Evolutionary conservation across 228 moss, liverwort and hornwort species (phyloP), one percentile per base, ranked within the genome.

Genomic region (Sphagnum magellanicum): DNA sequence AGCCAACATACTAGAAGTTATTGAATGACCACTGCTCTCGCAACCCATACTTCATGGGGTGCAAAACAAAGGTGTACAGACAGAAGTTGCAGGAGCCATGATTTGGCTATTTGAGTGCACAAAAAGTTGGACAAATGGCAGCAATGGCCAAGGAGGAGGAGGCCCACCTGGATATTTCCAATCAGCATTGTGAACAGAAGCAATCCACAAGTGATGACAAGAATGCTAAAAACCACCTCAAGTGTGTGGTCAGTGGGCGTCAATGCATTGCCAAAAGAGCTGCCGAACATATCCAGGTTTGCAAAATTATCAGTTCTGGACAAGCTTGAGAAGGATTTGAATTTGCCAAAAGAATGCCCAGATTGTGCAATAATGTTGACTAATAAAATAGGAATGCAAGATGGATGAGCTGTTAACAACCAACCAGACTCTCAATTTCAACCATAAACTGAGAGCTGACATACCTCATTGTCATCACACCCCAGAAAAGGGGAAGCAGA

Each of bases 261-360:
- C 8, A 84, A 59, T 52, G 79, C 79, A 64, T 84, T 84, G 6
- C 80, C 84, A 59, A 84, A 84, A 52, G 84, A 79, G 75, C 84
- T 84, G 84, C 8, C 16, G 8, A 8, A 16, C 63, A 63, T 55
- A 8, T 55, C 12, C 12, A 12, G 55, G 8, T 12, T 55, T 12
- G 8, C 55, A 55, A 55, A 12, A 55, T 8, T 55, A 8, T 55
- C 8, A 55, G 12, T 55, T 8, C 55, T 55, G 12, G 12, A 55
- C 32, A 32, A 32, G 8, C 14, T 60, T 4, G 51, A 65, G 13
- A 65, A 9, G 49, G 49, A 64, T 64, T 11, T 32, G 10, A 32
- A 11, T 10, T 10, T 8, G 63, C 10, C 48, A 47, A 49, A 49
- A 65, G 17, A 65, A 64, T 11, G 49, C 10, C 14, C 49, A 14